Evolutionary conservation across 257 asterid species (phyloP), one percentile per base, ranked within the genome.

Genomic region (Lycium ferocissimum): DNA sequence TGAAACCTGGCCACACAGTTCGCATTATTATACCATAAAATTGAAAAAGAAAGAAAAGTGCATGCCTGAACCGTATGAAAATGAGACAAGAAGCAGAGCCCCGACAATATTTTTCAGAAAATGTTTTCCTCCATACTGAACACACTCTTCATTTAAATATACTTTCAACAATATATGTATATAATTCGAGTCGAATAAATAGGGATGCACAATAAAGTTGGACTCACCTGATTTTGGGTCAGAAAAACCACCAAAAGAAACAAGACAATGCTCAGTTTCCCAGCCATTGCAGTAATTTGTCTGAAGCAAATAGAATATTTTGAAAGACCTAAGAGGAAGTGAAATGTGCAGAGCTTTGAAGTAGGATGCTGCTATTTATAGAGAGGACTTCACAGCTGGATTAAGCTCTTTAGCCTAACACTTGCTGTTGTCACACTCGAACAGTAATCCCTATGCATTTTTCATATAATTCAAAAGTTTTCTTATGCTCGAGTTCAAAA

Each of bases 341-440:
- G 8, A 53, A 26, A 17, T 76, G 82, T 53, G 65, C 22, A 76
- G 63, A 76, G 14, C 82, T 7, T 53, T 53, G 82, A 53, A 56
- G 0, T 4, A 76, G 37, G 13, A 6, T 49, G 26, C 45, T 76
- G 57, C 63, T 76, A 76, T 53, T 53, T 76, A 76, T 76, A 76
- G 63, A 0, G 82, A 14, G 47, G 65, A 22, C 4, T 12, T 76
- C 5, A 38, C 37, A 40, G 51, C 57, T 20, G 14, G 47, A 58
- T 76, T 53, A 76, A 76, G 33, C 63, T 26, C 82, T 76, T 26
- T 76, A 53, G 65, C 26, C n/a, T 26, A 51, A 1, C 47, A 76
- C 82, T 53, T 53, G 82, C 65, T 51, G 49, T 76, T 76, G 65
- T 76, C 82, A 76, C 49, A 76, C 82, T 76, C 45, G 13, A 51